Evolutionary conservation across 2,329 filamentous ascomycete genomes (phyloP).

Genomic region (Dryadomyces quercus-mongolicae): DNA sequence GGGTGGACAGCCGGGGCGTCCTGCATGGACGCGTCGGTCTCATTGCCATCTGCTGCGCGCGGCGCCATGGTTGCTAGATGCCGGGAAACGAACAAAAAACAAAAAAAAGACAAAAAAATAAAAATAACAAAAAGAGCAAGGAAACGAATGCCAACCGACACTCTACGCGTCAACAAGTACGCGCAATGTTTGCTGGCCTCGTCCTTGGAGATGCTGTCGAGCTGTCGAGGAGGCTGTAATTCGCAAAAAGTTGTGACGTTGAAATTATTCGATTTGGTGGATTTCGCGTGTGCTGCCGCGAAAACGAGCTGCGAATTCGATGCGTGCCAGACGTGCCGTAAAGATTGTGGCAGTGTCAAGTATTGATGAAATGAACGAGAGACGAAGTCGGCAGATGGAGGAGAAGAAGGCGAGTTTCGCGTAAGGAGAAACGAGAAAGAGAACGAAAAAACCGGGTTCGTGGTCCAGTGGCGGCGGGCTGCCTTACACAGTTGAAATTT

Average conservation of each 20-base stretch:
- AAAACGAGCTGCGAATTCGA: not conserved
- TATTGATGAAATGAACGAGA: not conserved
- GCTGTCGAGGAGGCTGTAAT: not conserved
- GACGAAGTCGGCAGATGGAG: not conserved
- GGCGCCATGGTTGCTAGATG: not conserved
- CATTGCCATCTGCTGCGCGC: slow-evolving; percentile 30
- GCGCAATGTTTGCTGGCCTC: not conserved
- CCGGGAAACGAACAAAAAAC: not conserved
- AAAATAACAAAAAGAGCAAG: not conserved
- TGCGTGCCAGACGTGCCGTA: not conserved
- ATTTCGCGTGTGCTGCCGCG: no score
- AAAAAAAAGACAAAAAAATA: not conserved
- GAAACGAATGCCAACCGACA: no score
- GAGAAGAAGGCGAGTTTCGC: not conserved
- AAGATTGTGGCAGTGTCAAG: not conserved
- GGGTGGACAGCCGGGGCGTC: slow-evolving; percentile 39
- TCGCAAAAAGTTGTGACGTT: not conserved
- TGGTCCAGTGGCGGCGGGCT: not conserved
- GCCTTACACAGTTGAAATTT: not conserved
- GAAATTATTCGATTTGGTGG: not conserved
- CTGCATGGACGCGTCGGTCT: slow-evolving; percentile 51
- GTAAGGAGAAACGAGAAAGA: not conserved
- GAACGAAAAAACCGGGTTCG: not conserved
- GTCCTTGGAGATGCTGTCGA: not conserved
- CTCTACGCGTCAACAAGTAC: not conserved